These are phyloP conservation scores for Ochetophila trinervis DNA, from an alignment of 306 rosid species.

Conservation along the genomic window DNA sequence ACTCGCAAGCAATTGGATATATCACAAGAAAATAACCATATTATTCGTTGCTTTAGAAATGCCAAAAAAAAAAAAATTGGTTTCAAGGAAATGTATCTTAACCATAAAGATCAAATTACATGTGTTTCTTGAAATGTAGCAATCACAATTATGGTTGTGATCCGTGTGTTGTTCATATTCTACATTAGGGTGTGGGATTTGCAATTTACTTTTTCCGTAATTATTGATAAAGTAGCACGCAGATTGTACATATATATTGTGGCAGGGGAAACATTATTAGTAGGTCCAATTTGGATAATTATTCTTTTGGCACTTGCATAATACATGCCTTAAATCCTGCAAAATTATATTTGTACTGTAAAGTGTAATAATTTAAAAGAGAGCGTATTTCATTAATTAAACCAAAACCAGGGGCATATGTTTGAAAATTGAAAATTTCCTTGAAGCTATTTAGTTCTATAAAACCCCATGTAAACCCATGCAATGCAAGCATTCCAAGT, in stretches of 20 bases:
- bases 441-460: slow-evolving; percentile 32
- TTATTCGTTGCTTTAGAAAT: neutral
- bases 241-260: slow-evolving; percentile 16
- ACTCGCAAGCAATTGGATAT: slow-evolving; percentile 39
- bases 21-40: slow-evolving; percentile 6
- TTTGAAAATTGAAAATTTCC: too few species aligned
- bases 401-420: neutral
- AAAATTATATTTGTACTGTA: slow-evolving; percentile 9
- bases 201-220: slow-evolving; percentile 2
- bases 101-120: neutral
- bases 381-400: slow-evolving; percentile 5
- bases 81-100: too few species aligned
- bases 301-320: slow-evolving; percentile 21
- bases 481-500: neutral
- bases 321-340: slow-evolving; percentile 35
- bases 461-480: slow-evolving; percentile 33
- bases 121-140: slow-evolving; percentile 1
- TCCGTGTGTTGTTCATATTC: slow-evolving; percentile 23
- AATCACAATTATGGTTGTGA: slow-evolving; percentile 29
- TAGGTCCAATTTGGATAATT: slow-evolving; percentile 33
- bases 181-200: neutral
- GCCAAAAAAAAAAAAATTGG: too few species aligned
- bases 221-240: neutral
- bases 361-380: slow-evolving; percentile 32
- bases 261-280: slow-evolving; percentile 20